phyloP scores from a whole-genome alignment of 768 basidiomycete genomes.

The Leccinum uliginosum region DNA sequence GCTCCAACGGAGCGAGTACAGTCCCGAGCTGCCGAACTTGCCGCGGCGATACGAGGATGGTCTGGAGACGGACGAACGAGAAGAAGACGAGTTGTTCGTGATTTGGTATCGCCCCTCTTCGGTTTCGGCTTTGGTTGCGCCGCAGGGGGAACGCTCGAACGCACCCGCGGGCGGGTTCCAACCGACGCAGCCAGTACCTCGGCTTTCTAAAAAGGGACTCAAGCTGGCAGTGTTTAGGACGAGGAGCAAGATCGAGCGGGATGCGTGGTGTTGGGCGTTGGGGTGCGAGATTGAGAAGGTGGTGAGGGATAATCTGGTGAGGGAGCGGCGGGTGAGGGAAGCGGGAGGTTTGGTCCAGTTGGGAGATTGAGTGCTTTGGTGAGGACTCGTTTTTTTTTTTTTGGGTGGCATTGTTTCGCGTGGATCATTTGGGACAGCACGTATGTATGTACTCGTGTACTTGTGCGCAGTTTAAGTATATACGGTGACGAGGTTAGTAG shows the following conservation, averaged over 20 bases:
- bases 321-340: conserved; percentile 65
- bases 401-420: background rate
- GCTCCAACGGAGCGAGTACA: conserved; percentile 61
- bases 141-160: conserved; percentile 11
- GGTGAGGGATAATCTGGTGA: conserved; percentile 52
- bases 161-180: conserved; percentile 16
- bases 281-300: conserved; percentile 86
- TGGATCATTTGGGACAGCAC: background rate
- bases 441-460: background rate
- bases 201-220: conserved; percentile 48
- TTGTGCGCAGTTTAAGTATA: background rate
- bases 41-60: conserved; percentile 88
- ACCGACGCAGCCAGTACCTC: conserved; percentile 36
- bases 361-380: conserved; percentile 5
- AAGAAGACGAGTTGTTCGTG: conserved; percentile 86
- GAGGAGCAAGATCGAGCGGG: conserved; percentile 82
- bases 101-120: conserved; percentile 58
- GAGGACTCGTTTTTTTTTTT: background rate
- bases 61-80: conserved; percentile 79
- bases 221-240: conserved; percentile 66
- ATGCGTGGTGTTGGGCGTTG: conserved; percentile 93
- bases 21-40: conserved; percentile 43
- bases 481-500: background rate
- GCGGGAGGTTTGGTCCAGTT: conserved; percentile 51
- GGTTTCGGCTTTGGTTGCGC: background rate